Evolutionary conservation across 192 early-diverging fungal species (phyloP).

Genomic region (Coemansia sp.): DNA sequence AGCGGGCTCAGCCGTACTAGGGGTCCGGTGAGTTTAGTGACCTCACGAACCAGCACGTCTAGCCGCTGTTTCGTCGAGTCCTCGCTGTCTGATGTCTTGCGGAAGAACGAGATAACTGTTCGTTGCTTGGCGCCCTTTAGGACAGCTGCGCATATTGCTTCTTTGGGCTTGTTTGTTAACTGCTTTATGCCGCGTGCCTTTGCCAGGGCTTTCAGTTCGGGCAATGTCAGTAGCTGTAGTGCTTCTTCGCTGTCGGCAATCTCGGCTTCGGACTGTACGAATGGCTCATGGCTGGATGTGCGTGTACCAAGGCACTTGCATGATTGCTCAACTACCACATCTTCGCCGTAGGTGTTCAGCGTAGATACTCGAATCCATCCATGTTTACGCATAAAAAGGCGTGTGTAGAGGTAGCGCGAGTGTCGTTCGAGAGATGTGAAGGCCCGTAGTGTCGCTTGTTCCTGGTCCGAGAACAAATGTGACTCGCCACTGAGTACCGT

Average conservation of each 20-base stretch:
- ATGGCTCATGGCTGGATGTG: conserved; percentile 13
- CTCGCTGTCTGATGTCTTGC: conserved; percentile 2
- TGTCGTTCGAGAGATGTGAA: conserved; percentile 37
- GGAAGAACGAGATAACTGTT: conserved; percentile 44
- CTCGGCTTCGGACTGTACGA: conserved; percentile 20
- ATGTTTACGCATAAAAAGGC: conserved; percentile 47
- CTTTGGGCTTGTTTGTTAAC: conserved; percentile 28
- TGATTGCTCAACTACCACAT: conserved; percentile 28
- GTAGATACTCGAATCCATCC: conserved; percentile 39
- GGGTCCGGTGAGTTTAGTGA: conserved; percentile 27
- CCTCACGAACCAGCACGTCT: conserved; percentile 13
- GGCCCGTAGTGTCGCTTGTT: conserved; percentile 15
- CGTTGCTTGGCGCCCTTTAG: conserved; percentile 36
- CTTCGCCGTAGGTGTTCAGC: conserved; percentile 32
- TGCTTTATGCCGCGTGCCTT: conserved; percentile 43
- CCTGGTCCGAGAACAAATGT: conserved; percentile 33
- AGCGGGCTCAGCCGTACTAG: conserved; percentile 26
- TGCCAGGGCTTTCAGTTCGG: conserved; percentile 36
- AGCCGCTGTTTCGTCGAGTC: conserved; percentile 17
- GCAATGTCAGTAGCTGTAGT: conserved; percentile 13
- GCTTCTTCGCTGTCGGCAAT: conserved; percentile 26
- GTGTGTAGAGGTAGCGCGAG: conserved; percentile 45
- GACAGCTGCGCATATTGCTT: conserved; percentile 24
- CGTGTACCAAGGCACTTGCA: conserved; percentile 25
- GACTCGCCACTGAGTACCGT: conserved; percentile 38